A percentile compares a stretch with the other conserved stretches of the same genome.
These are phyloP conservation scores for Scutellaria minor DNA, from an alignment of 257 asterid species.

Conservation along the genomic window DNA sequence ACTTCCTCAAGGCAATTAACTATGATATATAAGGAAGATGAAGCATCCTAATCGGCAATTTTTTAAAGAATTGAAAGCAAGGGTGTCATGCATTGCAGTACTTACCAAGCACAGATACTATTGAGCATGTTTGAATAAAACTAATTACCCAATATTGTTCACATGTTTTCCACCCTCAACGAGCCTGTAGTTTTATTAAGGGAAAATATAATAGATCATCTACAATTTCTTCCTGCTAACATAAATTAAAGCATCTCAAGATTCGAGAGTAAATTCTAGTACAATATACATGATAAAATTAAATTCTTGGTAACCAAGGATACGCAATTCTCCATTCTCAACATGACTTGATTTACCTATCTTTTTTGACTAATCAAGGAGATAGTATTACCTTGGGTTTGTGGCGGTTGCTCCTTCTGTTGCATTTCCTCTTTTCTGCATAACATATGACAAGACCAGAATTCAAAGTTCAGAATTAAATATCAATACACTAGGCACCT, in stretches of 20 bases:
- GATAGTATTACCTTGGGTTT: conserved; percentile 54
- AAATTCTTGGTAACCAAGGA: conserved; percentile 21
- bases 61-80: conserved; percentile 13
- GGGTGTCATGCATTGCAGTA: conserved; percentile 14
- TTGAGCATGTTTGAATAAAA: conserved; percentile 7
- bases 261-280: conserved; percentile 6
- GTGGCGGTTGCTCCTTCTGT: conserved; percentile 45
- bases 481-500: not conserved
- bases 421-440: conserved; percentile 70
- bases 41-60: conserved; percentile 19
- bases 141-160: not conserved
- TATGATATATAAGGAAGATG: not conserved
- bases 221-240: not conserved
- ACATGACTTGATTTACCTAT: conserved; percentile 3
- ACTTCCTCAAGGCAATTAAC: conserved; percentile 20
- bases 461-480: conserved; percentile 12
- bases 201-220: not conserved
- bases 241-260: conserved; percentile 12
- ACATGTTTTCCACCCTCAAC: not conserved
- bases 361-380: conserved; percentile 7
- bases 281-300: conserved; percentile 13
- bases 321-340: conserved; percentile 7
- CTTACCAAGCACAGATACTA: not conserved
- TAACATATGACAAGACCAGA: conserved; percentile 32
- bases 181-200: not conserved